Base-by-base conservation (phyloP, 768 basidiomycete genomes). In the Multifurca ochricompacta region DNA sequence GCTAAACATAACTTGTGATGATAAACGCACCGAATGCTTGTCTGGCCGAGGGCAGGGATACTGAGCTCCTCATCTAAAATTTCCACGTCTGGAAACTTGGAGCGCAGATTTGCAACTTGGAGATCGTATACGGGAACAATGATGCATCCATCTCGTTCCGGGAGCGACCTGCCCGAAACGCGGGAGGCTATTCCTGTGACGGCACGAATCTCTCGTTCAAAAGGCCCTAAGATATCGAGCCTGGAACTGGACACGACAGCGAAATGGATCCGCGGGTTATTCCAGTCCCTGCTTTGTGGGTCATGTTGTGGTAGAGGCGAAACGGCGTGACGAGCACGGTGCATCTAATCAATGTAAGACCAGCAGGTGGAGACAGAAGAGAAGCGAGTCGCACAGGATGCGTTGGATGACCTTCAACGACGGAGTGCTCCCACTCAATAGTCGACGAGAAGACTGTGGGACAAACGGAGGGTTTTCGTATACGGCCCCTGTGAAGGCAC, bases 361-460 rank as follows among this genome's bases (percentile, higher is more conserved):
- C 30, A 41, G 36, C 9, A 48, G 18, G 32, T 21, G 1, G 21
- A 1, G 32, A 25, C 37, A 19, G 32, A 31, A 41, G 34, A 10
- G 18, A 39, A 13, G 25, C 6, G 65, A 46, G 11, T 11, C 70
- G 45, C 60, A 79, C 79, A 13, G 80, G 80, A 58, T 81, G 80
- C 1, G 79, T 80, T 21, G 80, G 80, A 64, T 81, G 80, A 2
- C 80, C 80, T 16, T 76, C 74, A 9, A 80, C 73, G 16, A 81
- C 69, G 59, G 77, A 78, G 62, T 81, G 79, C 60, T 81, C 79
- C 76, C 78, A 81, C 59, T 75, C 69, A 49, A 79, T 77, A 3
- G 74, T 65, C 8, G 71, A 47, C 18, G 75, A 77, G 18, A 59
- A 54, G 36, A 77, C 60, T 34, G 66, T 64, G 21, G 78, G 79